A percentile compares a stretch with the other conserved stretches of the same genome.
phyloP scores from a whole-genome alignment of 1,139 yeast species.

The Arxiozyma telluris region DNA sequence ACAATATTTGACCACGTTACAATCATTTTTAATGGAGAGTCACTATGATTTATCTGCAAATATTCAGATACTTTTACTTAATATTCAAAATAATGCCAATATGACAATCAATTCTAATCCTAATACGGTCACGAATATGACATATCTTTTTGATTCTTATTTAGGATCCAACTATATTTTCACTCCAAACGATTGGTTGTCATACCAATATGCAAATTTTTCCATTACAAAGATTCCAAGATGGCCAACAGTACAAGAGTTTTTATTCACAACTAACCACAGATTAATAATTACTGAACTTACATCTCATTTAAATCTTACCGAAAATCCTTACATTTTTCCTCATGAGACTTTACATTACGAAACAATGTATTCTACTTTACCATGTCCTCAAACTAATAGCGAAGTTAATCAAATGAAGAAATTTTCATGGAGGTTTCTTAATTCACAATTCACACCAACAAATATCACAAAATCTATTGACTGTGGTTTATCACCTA shows the following conservation, averaged over 20 bases:
- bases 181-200: slow-evolving; percentile 29
- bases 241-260: slow-evolving; percentile 38
- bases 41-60: slow-evolving; percentile 51
- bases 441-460: slow-evolving; percentile 31
- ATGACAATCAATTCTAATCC: neutral
- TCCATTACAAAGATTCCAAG: neutral
- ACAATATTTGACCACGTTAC: slow-evolving; percentile 31
- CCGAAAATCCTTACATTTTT: slow-evolving; percentile 13
- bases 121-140: slow-evolving; percentile 11
- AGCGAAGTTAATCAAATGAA: slow-evolving; percentile 12
- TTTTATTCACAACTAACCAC: slow-evolving; percentile 37
- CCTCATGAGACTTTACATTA: slow-evolving; percentile 13
- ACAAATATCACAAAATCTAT: slow-evolving; percentile 34
- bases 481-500: slow-evolving; percentile 52
- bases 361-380: slow-evolving; percentile 16
- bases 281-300: slow-evolving; percentile 32
- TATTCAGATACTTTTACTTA: slow-evolving; percentile 45
- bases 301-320: slow-evolving; percentile 7
- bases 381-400: slow-evolving; percentile 19
- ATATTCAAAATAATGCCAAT: slow-evolving; percentile 12
- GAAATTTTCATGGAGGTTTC: slow-evolving; percentile 33
- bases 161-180: slow-evolving; percentile 24
- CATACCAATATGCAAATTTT: neutral
- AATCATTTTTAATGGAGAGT: slow-evolving; percentile 38
- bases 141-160: slow-evolving; percentile 12